phyloP scores from a whole-genome alignment of 306 rosid genomes.

The Benincasa hispida region DNA sequence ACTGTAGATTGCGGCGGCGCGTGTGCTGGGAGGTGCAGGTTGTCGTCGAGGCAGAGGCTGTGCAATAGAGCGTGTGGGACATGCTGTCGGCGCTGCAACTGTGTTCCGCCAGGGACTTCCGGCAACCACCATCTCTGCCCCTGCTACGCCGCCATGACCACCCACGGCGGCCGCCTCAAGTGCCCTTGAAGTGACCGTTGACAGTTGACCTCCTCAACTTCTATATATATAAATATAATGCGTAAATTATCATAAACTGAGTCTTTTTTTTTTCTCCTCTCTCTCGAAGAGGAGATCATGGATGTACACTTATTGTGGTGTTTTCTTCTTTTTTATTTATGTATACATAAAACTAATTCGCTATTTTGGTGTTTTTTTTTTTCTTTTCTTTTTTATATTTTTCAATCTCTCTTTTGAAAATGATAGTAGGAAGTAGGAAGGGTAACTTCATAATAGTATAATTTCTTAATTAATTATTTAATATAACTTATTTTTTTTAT shows the following conservation, averaged over 20 bases:
- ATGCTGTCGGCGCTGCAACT: slow-evolving; percentile 51
- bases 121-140: slow-evolving; percentile 54
- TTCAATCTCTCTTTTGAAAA: background rate
- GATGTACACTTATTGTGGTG: background rate
- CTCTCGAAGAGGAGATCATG: too few relatives aligned
- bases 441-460: background rate
- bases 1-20: slow-evolving; percentile 20
- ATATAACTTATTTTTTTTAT: too few relatives aligned
- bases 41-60: slow-evolving; percentile 34
- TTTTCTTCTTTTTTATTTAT: background rate
- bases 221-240: background rate
- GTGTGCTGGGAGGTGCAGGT: slow-evolving; percentile 32
- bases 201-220: background rate
- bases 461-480: too few relatives aligned
- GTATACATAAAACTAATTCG: background rate
- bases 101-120: slow-evolving; percentile 69
- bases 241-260: background rate
- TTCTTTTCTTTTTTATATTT: too few relatives aligned
- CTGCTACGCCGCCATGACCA: slow-evolving; percentile 50
- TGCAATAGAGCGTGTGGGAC: slow-evolving; percentile 67
- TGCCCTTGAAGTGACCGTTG: slow-evolving; percentile 29
- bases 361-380: too few relatives aligned
- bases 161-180: slow-evolving; percentile 59
- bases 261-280: background rate
- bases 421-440: background rate